Conservation (phyloP, 768 basidiomycete genomes). For the Cyclocybe aegerita region DNA sequence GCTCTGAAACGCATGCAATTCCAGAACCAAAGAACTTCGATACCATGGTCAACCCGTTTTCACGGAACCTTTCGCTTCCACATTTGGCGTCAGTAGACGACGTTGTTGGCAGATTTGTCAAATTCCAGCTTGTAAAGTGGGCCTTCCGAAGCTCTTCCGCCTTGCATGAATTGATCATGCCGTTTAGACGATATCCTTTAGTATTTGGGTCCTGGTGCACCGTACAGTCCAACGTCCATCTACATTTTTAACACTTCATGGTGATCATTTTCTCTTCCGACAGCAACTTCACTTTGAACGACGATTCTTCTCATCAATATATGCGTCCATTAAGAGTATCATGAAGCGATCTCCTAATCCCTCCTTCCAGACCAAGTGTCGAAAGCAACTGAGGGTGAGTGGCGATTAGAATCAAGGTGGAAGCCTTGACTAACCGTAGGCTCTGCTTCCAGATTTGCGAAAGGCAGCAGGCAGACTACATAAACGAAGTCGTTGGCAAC, state of each 20-base stretch:
- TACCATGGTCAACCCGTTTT: constrained; percentile 45
- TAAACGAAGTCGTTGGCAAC: too few relatives aligned
- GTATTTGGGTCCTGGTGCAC: constrained; percentile 71
- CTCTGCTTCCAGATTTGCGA: constrained; percentile 6
- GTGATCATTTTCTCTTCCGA: background rate
- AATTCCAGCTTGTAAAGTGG: constrained; percentile 59
- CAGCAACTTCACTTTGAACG: constrained; percentile 62
- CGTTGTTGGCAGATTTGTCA: constrained; percentile 53
- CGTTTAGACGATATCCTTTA: constrained; percentile 67
- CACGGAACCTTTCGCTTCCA: constrained; percentile 53
- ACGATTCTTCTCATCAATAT: constrained; percentile 46
- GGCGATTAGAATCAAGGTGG: background rate
- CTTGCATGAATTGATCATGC: constrained; percentile 8
- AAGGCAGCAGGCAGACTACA: background rate
- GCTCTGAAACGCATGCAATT: background rate
- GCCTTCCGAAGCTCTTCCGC: constrained; percentile 12
- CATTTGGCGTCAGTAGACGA: constrained; percentile 50
- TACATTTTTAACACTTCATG: background rate
- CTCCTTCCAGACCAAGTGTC: constrained; percentile 44
- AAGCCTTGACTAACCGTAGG: background rate
- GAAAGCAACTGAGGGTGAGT: constrained; percentile 47
- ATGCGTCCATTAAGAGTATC: constrained; percentile 49
- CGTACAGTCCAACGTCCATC: constrained; percentile 34
- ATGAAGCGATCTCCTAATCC: constrained; percentile 50
- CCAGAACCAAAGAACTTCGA: constrained; percentile 1